Conservation (phyloP, 495 filamentous ascomycete species). For the Clavariopsis aquatica region DNA sequence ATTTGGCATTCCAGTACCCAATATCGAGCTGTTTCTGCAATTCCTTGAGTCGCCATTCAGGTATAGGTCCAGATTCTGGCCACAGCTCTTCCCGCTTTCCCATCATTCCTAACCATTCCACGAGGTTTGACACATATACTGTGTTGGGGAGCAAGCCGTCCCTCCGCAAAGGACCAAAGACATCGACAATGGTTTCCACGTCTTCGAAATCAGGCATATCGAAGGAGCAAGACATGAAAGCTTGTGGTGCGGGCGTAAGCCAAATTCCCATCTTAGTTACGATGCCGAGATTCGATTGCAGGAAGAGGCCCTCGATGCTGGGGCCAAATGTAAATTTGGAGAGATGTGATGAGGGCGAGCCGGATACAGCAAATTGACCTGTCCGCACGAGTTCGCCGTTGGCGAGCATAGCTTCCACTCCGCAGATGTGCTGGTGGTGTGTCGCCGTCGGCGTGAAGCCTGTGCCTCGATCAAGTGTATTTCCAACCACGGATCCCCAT, state of each 20-base stretch:
- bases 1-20: conserved; percentile 53
- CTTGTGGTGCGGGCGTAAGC: conserved; percentile 52
- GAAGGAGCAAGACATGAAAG: conserved; percentile 54
- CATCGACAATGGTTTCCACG: conserved; percentile 50
- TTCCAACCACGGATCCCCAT: conserved; percentile 40
- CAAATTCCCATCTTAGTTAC: conserved; percentile 54
- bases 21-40: conserved; percentile 48
- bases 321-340: conserved; percentile 55
- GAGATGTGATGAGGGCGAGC: conserved; percentile 47
- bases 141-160: conserved; percentile 35
- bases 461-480: conserved; percentile 38
- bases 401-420: conserved; percentile 38
- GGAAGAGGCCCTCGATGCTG: conserved; percentile 53
- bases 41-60: conserved; percentile 50
- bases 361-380: conserved; percentile 38
- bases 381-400: conserved; percentile 37
- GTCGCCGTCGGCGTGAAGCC: conserved; percentile 39
- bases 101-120: conserved; percentile 53
- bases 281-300: conserved; percentile 54
- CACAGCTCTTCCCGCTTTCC: conserved; percentile 52
- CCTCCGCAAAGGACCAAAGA: conserved; percentile 43
- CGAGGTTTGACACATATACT: conserved; percentile 41
- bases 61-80: conserved; percentile 50
- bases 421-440: conserved; percentile 39
- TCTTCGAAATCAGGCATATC: conserved; percentile 53